Base-by-base conservation (phyloP, 2,329 filamentous ascomycete genomes). In the Drechslerella stenobrocha region DNA sequence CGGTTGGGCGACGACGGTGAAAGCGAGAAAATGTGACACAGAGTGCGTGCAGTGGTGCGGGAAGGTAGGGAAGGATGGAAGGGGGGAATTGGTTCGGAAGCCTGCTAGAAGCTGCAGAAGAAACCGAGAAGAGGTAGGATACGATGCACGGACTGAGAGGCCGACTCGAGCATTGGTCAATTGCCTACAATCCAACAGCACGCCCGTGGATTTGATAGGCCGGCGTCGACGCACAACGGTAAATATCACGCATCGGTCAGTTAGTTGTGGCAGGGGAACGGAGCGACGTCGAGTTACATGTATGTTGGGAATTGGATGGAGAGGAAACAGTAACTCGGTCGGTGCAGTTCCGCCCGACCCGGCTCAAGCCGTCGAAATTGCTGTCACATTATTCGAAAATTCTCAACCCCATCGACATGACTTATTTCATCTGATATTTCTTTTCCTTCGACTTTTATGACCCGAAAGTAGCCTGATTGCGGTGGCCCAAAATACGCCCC, bases 351-450 rank as follows among this genome's bases (percentile, higher is more conserved):
- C 34, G 34, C 34, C 34, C 34, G 34, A 37, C 34, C 34, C 34
- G 34, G 34, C 22, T 20, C 37, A 42, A 42, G 15, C 37, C 7
- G 37, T 3, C 2, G 22, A 8, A 18, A 3, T 18, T 42, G 18
- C 8, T 20, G 22, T 20, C 28, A 18, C 22, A 20, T 20, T 4
- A 8, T 18, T 18, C n/a, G 18, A n/a, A 18, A 42, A n/a, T n/a
- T n/a, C n/a, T n/a, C 37, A 18, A 42, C 13, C 22, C 6, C 8
- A 3, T 5, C 22, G 4, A 8, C 9, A 18, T 18, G 8, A 20
- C n/a, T 18, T 18, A 42, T 42, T 42, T 42, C 37, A 42, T 42
- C 37, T 20, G 37, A 42, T 42, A 20, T 42, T 42, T 42, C 15
- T 20, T 20, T 42, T 42, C n/a, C 15, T 42, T 20, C 37, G 4